Base-by-base conservation (phyloP, 768 basidiomycete genomes). In the Boletus patriciae region DNA sequence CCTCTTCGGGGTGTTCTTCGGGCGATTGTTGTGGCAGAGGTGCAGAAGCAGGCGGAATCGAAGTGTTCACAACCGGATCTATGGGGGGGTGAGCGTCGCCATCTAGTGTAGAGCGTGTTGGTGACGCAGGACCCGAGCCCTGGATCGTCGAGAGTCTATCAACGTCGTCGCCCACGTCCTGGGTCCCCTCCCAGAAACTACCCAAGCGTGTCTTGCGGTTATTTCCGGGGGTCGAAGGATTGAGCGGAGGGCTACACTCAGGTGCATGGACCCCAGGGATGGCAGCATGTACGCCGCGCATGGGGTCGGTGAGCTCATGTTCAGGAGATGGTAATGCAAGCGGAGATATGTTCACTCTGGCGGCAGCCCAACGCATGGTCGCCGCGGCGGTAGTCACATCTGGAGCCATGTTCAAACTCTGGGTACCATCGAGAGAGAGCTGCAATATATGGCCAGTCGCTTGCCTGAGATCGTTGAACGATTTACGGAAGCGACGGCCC, bases 291-390 rank as follows among this genome's bases (percentile, higher is more conserved):
- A 87, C 80, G 34, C 85, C 84, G 37, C 90, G 84, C 84, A 97
- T 86, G 0, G 94, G 94, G 72, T 97, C 94, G 11, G 87, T 87
- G 25, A 96, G 81, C 67, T 97, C 94, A 62, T 90, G 86, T 67
- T 98, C 94, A 0, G 94, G 94, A 12, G 88, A 92, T 3, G 94
- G 94, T 1, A 95, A 79, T 0, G 91, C 86, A 25, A 98, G 78
- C 0, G 94, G 94, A 0, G 92, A 87, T 52, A 98, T 84, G 62
- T 91, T 85, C 11, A 92, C 85, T 23, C 88, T 80, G 11, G 88
- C 83, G 3, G 86, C 91, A n/a, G 92, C 92, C 81, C 85, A 86
- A 37, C 92, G 88, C 74, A 94, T 84, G 1, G 92, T 86, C 0
- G 92, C 92, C 1, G 90, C 91, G 3, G 86, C 77, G 0, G 88